Percentiles rank a stretch among this genome's conserved stretches.
These are phyloP conservation scores for Entomortierella lignicola DNA, from an alignment of 192 early-diverging fungal genomes.

Conservation along the genomic window DNA sequence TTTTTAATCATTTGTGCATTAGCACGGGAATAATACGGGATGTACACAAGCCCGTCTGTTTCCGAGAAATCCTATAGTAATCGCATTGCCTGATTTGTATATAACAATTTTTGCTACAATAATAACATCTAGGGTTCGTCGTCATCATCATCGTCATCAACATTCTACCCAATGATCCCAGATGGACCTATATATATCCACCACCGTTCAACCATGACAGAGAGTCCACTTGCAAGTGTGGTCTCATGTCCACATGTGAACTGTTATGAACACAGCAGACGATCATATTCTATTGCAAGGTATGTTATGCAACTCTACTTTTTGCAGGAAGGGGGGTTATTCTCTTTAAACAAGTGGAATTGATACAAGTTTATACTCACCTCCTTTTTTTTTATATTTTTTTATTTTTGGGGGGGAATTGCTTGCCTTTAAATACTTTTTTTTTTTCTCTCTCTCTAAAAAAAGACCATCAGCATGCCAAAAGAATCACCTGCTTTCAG, in stretches of 20 bases:
- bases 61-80: neutral
- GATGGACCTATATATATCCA: conserved; percentile 51
- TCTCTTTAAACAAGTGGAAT: too few species aligned
- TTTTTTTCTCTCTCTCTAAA: neutral
- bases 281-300: neutral
- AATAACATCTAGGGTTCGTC: too few species aligned
- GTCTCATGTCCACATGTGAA: conserved; percentile 24
- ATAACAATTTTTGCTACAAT: too few species aligned
- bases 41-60: too few species aligned
- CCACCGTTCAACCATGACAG: conserved; percentile 31
- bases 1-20: neutral
- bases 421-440: neutral
- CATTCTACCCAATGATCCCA: conserved; percentile 26
- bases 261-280: conserved; percentile 27
- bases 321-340: neutral
- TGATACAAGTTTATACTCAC: neutral
- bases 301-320: neutral
- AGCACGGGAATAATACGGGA: neutral
- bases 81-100: neutral
- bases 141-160: neutral
- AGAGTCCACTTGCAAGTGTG: conserved; percentile 11
- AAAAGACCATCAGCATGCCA: conserved; percentile 5
- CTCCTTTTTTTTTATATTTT: neutral
- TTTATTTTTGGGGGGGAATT: neutral
- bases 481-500: neutral